Base-by-base conservation (phyloP, 306 rosid species). In the Amphicarpaea edgeworthii region DNA sequence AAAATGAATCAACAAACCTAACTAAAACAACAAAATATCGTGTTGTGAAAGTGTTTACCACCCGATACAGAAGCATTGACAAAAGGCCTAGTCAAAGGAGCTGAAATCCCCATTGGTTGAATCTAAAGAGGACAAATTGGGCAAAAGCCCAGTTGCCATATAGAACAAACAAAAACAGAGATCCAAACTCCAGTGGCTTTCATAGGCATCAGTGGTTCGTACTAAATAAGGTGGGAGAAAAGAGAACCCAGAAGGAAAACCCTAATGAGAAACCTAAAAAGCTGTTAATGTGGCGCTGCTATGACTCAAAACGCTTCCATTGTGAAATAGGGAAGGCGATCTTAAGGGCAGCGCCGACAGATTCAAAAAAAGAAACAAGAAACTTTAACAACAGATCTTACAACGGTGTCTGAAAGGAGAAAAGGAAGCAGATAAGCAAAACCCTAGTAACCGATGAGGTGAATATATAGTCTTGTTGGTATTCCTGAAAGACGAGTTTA, bases 261-360 rank as follows among this genome's bases (percentile, higher is more conserved):
- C 97, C 97, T 81, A 72, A 60, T 3, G 90, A 85, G 77, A 74
- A 62, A 74, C 83, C 63, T 79, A 85, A 19, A 66, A 17, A 12
- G 0, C 5, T 43, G 23, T 86, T 74, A 30, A 40, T 86, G 26
- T 89, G 1, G 91, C 88, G 91, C 85, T 11, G 93, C 88, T 78
- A 86, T 87, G 97, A 85, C 97, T 89, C 88, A 53, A 89, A 59
- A 87, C 86, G 90, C 86, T 91, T 91, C 91, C 97, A 89, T 77
- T 30, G 80, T 16, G 15, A 43, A 28, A 17, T 7, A 7, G 7
- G 90, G 90, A 87, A 91, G 92, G 94, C 91, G 88, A 89, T 89
- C 94, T 87, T 85, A 91, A 89, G 95, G 90, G 97, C 91, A 58
- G 77, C 87, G 89, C 95, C 60, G 23, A 14, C 6, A 26, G 14